Conservation (phyloP, 495 filamentous ascomycete genomes). For the Glarea lozoyensis region DNA sequence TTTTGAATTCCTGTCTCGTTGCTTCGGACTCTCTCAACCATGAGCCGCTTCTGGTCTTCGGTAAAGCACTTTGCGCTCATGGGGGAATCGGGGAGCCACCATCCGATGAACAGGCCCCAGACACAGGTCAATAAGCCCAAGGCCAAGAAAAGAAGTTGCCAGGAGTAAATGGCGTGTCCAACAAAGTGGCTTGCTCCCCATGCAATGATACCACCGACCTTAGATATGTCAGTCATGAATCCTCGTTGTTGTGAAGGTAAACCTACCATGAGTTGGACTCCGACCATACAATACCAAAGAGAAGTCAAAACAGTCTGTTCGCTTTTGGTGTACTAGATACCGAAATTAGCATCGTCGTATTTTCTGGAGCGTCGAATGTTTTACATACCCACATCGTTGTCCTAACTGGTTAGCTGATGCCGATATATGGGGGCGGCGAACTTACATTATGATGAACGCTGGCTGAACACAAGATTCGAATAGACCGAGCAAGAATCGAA, state of each 20-base stretch:
- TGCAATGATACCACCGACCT: constrained; percentile 21
- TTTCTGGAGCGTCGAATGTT: too few species aligned
- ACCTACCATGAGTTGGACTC: constrained; percentile 23
- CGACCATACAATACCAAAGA: constrained; percentile 50
- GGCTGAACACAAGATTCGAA: constrained; percentile 14
- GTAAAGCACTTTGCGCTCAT: constrained; percentile 59
- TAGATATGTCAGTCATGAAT: constrained; percentile 38
- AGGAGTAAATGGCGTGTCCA: constrained; percentile 33
- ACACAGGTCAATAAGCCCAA: constrained; percentile 51
- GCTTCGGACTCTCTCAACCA: constrained; percentile 15
- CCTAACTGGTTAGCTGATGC: background rate
- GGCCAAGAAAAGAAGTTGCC: constrained; percentile 45
- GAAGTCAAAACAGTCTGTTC: constrained; percentile 7
- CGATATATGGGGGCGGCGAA: background rate
- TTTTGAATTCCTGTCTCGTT: constrained; percentile 36
- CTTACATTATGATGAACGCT: constrained; percentile 13
- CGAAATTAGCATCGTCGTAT: too few species aligned
- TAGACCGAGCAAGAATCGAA: constrained; percentile 47
- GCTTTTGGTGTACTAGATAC: constrained; percentile 10
- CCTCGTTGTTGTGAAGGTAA: background rate
- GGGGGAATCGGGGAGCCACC: constrained; percentile 59
- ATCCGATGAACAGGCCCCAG: constrained; percentile 45
- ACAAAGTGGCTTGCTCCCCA: constrained; percentile 18
- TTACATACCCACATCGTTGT: constrained; percentile 14
- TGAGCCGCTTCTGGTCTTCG: constrained; percentile 45